Evolutionary conservation across 208 protist genomes (phyloP).

Genomic region (Leishmania turanica): DNA sequence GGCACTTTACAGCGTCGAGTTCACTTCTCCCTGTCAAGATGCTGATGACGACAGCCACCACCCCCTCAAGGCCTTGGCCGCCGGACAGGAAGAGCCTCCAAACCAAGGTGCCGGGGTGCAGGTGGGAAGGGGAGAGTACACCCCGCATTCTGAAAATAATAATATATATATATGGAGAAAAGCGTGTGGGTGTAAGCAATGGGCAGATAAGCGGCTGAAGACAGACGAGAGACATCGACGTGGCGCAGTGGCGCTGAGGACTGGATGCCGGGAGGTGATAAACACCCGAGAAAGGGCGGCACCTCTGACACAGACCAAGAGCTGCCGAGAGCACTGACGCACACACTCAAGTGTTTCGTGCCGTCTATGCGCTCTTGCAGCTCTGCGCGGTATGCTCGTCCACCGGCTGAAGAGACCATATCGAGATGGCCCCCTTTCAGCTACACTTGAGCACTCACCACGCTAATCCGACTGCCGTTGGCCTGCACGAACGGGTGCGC

Average conservation of each 20-base stretch:
- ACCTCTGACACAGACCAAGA: not conserved
- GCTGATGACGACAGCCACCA: not conserved
- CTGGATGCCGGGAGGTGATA: not conserved
- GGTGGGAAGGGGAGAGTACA: not conserved
- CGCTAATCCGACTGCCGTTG: constrained; percentile 17
- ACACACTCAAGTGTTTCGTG: not conserved
- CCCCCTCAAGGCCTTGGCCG: not conserved
- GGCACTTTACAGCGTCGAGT: not conserved
- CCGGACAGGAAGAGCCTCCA: not conserved
- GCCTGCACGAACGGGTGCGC: constrained; percentile 47
- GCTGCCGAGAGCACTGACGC: not conserved
- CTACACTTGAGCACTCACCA: constrained; percentile 9
- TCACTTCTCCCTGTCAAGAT: not conserved
- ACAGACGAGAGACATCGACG: not conserved
- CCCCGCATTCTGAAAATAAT: not conserved
- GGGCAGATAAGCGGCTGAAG: not conserved
- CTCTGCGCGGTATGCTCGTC: not conserved
- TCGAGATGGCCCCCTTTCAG: too few relatives aligned
- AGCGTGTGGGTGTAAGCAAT: not conserved
- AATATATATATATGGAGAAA: not conserved
- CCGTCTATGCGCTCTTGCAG: not conserved
- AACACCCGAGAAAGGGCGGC: not conserved
- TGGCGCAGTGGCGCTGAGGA: not conserved
- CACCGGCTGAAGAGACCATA: not conserved
- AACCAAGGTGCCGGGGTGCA: not conserved